Evolutionary conservation across 768 basidiomycete species (phyloP).

Genomic region (Termitomyces sp.): DNA sequence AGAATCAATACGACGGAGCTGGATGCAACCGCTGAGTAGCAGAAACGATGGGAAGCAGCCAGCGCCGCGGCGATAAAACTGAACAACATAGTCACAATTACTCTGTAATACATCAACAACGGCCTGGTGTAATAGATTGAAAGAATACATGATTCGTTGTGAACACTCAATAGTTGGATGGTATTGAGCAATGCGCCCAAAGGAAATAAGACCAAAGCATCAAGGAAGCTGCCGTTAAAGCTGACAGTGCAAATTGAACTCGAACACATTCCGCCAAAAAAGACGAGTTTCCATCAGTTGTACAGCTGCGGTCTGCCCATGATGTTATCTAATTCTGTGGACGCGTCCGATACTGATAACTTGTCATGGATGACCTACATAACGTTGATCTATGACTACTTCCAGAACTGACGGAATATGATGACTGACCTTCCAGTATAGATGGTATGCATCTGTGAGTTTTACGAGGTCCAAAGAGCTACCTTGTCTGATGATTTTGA

Average conservation of each 20-base stretch:
- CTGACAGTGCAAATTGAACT: slow-evolving; percentile 67
- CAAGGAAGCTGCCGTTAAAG: slow-evolving; percentile 75
- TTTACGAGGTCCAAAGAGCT: slow-evolving; percentile 74
- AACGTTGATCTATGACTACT: background rate
- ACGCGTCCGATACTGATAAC: slow-evolving; percentile 69
- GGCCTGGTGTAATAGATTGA: background rate
- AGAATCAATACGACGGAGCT: slow-evolving; percentile 76
- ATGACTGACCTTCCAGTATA: slow-evolving; percentile 65
- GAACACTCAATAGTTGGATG: slow-evolving; percentile 64
- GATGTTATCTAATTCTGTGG: slow-evolving; percentile 58
- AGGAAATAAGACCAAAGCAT: slow-evolving; percentile 66
- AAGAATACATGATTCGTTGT: slow-evolving; percentile 65
- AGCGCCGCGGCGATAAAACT: slow-evolving; percentile 77
- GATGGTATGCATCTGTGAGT: slow-evolving; percentile 57
- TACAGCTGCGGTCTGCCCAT: slow-evolving; percentile 67
- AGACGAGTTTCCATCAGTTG: slow-evolving; percentile 48
- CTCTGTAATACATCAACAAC: slow-evolving; percentile 32
- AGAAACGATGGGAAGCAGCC: slow-evolving; percentile 61
- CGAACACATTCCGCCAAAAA: slow-evolving; percentile 77
- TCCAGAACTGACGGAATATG: background rate
- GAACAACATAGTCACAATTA: slow-evolving; percentile 72
- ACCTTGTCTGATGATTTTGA: slow-evolving; percentile 72
- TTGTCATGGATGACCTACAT: slow-evolving; percentile 80
- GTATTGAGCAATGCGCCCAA: slow-evolving; percentile 70
- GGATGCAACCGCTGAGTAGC: slow-evolving; percentile 77